phyloP scores from a whole-genome alignment of 2,329 filamentous ascomycete genomes.

The Hypoxylon sp. region DNA sequence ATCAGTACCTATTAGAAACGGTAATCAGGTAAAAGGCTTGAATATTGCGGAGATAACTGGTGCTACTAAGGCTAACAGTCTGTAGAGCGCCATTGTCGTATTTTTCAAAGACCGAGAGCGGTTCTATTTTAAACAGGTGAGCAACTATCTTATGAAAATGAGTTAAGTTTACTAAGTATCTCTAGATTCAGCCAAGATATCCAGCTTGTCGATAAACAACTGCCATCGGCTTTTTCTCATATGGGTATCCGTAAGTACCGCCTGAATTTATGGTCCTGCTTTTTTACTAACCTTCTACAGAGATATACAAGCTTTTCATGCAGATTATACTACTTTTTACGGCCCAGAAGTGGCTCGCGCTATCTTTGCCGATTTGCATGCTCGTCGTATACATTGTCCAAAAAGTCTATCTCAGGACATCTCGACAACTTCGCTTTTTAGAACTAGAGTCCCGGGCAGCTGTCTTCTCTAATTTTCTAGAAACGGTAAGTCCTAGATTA shows the following conservation, averaged over 20 bases:
- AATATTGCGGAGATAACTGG: background rate
- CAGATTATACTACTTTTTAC: constrained; percentile 59
- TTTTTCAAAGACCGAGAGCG: constrained; percentile 55
- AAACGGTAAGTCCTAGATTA: constrained; percentile 56
- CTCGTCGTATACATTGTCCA: constrained; percentile 59
- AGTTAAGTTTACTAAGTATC: background rate
- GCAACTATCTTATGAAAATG: background rate
- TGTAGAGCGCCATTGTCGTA: constrained; percentile 55
- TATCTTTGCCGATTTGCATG: constrained; percentile 58
- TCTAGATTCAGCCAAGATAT: constrained; percentile 58
- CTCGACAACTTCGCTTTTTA: constrained; percentile 65
- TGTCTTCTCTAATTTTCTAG: constrained; percentile 54
- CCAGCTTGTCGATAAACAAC: constrained; percentile 56
- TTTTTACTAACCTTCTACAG: constrained; percentile 43
- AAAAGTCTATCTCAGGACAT: constrained; percentile 64
- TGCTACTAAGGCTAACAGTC: no score
- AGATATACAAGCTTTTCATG: constrained; percentile 54
- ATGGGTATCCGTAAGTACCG: constrained; percentile 52
- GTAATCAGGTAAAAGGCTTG: background rate
- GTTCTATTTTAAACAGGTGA: constrained; percentile 55
- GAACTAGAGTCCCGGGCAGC: constrained; percentile 66
- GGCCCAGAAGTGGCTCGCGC: constrained; percentile 58
- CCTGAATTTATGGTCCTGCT: background rate
- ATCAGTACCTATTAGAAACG: background rate
- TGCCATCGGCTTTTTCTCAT: constrained; percentile 53